Conservation (phyloP, 805 yeast genomes). For the Kazachstania psychrophila region DNA sequence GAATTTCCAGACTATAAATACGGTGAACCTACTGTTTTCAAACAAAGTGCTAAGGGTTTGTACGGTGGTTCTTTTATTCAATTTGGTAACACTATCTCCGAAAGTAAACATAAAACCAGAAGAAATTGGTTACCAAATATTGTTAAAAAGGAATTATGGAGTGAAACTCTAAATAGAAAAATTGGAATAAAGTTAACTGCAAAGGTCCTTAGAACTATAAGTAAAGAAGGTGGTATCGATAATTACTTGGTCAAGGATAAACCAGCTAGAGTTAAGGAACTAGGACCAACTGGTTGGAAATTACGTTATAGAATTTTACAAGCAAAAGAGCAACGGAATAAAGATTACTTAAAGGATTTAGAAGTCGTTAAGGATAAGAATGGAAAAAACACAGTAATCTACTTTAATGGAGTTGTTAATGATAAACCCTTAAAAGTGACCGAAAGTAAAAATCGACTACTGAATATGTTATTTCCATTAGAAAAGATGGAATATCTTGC, state of each 20-base stretch:
- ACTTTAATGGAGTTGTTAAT: slow-evolving; percentile 36
- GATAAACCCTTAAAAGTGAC: slow-evolving; percentile 41
- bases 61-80: slow-evolving; percentile 82
- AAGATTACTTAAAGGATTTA: slow-evolving; percentile 2
- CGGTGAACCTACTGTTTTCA: slow-evolving; percentile 68
- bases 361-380: slow-evolving; percentile 6
- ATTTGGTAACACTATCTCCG: slow-evolving; percentile 71
- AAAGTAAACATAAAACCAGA: slow-evolving; percentile 59
- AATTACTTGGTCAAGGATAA: slow-evolving; percentile 79
- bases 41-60: slow-evolving; percentile 78
- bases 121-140: slow-evolving; percentile 82
- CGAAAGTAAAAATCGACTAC: slow-evolving; percentile 57
- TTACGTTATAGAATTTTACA: slow-evolving; percentile 66
- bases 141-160: slow-evolving; percentile 68
- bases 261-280: slow-evolving; percentile 80
- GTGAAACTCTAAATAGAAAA: slow-evolving; percentile 57
- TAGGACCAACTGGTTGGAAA: slow-evolving; percentile 90
- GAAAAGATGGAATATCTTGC: slow-evolving; percentile 37
- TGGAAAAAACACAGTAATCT: slow-evolving; percentile 36
- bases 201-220: slow-evolving; percentile 74
- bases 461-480: slow-evolving; percentile 44
- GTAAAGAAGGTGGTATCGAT: slow-evolving; percentile 93
- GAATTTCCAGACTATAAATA: slow-evolving; percentile 62
- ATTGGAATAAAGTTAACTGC: slow-evolving; percentile 61
- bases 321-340: slow-evolving; percentile 29